Base-by-base conservation (phyloP, 2,329 filamentous ascomycete species). In the Cercospora sp. region DNA sequence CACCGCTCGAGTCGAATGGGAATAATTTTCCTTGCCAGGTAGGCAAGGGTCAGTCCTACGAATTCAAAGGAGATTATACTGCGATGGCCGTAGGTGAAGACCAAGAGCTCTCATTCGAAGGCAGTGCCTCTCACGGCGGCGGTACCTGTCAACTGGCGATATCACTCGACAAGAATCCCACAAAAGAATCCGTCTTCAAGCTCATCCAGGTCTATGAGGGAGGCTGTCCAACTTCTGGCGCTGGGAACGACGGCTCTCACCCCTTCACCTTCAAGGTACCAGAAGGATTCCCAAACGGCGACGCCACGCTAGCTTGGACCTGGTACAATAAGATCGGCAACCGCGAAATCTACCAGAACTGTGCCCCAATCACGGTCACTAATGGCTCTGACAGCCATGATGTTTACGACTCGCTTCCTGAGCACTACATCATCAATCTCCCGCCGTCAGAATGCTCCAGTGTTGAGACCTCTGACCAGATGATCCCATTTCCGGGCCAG, bases 331-430 rank as follows among this genome's bases (percentile, higher is more conserved):
- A 90, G 69, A 79, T 96, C 3, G 94, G 94, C 1, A 94, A 96
- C 81, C 89, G 93, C 1, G 94, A 74, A 39, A 91, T 96, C 86
- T 97, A 97, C 84, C 96, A 96, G 93, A 95, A 97, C 85, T 98
- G 95, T 73, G 92, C 91, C 0, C 87, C 91, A 0, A 80, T 96
- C 64, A 86, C 81, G 0, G 83, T 97, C 23, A 87, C 86, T 0
- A 80, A 78, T 1, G 80, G 80, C 20, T 78, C 80, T 48, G 74
- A 76, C 57, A 72, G 67, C 39, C 72, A 86, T 62, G 77, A 81
- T 5, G 86, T 85, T 72, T 86, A 87, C 69, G 76, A 88, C 65
- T 80, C 82, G 0, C 89, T 94, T 26, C 91, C 91, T 0, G 82
- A 89, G 69, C 88, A 92, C 84, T 87, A 92, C 64, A 81, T 88